Evolutionary conservation across 75 land plant species (phyloP).

Genomic region (Selaginella tamariscina): DNA sequence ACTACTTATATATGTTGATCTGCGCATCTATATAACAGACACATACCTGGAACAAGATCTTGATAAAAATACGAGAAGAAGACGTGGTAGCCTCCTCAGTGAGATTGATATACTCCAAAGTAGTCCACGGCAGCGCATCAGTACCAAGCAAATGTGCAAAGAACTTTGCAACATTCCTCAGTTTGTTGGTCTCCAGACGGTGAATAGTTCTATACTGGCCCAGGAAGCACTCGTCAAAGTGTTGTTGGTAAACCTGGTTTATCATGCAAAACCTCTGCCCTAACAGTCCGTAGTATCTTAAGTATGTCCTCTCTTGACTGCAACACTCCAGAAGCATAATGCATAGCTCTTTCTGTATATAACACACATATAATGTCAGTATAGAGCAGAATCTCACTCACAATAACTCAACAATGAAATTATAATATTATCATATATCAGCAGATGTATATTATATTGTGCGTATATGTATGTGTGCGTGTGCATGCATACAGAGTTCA

Average conservation of each 20-base stretch:
- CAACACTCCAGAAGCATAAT: conserved; percentile 90
- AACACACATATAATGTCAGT: neutral
- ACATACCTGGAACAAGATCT: conserved; percentile 71
- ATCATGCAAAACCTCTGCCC: conserved; percentile 90
- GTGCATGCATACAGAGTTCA: too few relatives aligned
- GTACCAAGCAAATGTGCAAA: conserved; percentile 88
- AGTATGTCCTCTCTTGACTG: conserved; percentile 76
- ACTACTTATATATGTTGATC: too few relatives aligned
- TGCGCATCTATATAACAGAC: neutral
- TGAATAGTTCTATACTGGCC: conserved; percentile 91
- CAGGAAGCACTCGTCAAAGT: conserved; percentile 71
- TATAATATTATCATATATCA: too few relatives aligned
- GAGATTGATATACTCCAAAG: conserved; percentile 58
- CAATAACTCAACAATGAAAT: too few relatives aligned
- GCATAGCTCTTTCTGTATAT: conserved; percentile 67
- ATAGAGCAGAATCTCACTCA: too few relatives aligned
- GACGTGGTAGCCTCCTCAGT: conserved; percentile 95
- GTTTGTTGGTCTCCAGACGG: conserved; percentile 68
- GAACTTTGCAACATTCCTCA: conserved; percentile 86
- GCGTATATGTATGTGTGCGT: too few relatives aligned
- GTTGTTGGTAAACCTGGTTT: conserved; percentile 66
- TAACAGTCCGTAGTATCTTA: conserved; percentile 63
- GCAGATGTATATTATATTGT: too few relatives aligned
- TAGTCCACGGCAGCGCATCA: conserved; percentile 81
- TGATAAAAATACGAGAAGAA: conserved; percentile 87